Conservation (phyloP, 305 asterid genomes). For the Solanum hybrid region DNA sequence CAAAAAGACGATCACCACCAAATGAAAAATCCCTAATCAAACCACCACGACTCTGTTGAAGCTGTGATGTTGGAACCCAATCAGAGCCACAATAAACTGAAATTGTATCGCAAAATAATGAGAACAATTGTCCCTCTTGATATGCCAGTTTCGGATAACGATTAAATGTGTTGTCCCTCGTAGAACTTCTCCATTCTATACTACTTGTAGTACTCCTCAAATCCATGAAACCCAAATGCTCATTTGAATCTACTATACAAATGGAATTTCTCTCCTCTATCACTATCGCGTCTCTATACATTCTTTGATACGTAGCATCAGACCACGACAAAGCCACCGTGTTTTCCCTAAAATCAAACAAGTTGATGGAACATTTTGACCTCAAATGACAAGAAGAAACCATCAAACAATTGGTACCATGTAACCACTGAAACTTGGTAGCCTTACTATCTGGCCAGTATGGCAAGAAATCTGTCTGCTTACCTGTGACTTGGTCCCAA, state of each 20-base stretch:
- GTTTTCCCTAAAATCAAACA: conserved; percentile 61
- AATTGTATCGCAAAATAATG: conserved; percentile 54
- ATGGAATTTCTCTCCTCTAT: conserved; percentile 53
- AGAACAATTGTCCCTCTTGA: conserved; percentile 59
- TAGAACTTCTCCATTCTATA: conserved; percentile 48
- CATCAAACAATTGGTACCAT: conserved; percentile 47
- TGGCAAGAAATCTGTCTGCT: conserved; percentile 57
- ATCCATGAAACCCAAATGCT: conserved; percentile 77
- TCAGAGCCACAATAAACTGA: conserved; percentile 58
- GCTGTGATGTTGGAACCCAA: conserved; percentile 51
- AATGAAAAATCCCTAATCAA: conserved; percentile 31
- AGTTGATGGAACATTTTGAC: conserved; percentile 58
- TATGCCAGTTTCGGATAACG: conserved; percentile 25
- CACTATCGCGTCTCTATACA: conserved; percentile 46
- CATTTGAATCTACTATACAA: conserved; percentile 67
- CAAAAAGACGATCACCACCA: conserved; percentile 67
- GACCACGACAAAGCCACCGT: conserved; percentile 71
- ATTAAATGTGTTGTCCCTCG: conserved; percentile 25
- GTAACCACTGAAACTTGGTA: conserved; percentile 63
- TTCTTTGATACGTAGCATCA: conserved; percentile 27
- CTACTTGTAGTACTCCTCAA: conserved; percentile 34
- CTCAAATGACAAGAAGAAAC: conserved; percentile 63
- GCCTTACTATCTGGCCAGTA: conserved; percentile 72
- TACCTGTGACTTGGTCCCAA: conserved; percentile 55
- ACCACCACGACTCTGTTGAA: not conserved